Base-by-base conservation (phyloP, 768 basidiomycete genomes). In the Asterophora lycoperdoides region DNA sequence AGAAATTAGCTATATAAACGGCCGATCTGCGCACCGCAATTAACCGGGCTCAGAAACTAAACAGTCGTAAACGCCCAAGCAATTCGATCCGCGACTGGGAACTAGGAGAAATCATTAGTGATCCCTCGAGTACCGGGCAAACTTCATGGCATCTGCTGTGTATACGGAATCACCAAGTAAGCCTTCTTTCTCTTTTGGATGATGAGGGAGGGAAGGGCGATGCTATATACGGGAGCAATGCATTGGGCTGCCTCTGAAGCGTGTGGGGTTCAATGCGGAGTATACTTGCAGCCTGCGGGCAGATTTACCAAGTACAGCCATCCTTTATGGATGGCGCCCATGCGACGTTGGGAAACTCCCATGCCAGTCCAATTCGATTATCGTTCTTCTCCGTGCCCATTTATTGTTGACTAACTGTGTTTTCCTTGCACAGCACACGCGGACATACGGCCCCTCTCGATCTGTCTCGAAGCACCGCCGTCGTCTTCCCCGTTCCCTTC, bases 401-500 rank as follows among this genome's bases (percentile, higher is more conserved):
- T 23, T 23, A 23, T 23, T 23, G 23, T 23, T 23, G 3, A 19
- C 20, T 32, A n/a, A 14, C 28, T 10, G 30, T 15, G 14, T 29
- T 20, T n/a, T 18, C 19, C 8, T 15, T 29, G 9, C 23, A 1
- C 30, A 46, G 39, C 44, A 41, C 44, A 35, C 14, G 28, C 41
- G 13, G 50, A 51, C 18, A 40, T 44, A 30, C 57, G 51, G 1
- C 54, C 54, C n/a, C 67, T 73, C 11, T 70, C 69, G 3, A 62
- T 74, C 44, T 63, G 65, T 28, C 56, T 79, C 30, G 74, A 78
- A 52, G 61, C 64, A 17, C 62, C 69, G 18, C 68, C 75, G 8
- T 72, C 77, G 14, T 66, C 70, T 1, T 73, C 73, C 0, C 72
- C 73, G 6, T 77, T 75, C 49, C 84, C 84, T 0, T 83, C 81